A percentile compares a stretch with the other conserved stretches of the same genome.
phyloP scores from a whole-genome alignment of 2,329 filamentous ascomycete genomes.

The Pseudocercospora macadamiae region DNA sequence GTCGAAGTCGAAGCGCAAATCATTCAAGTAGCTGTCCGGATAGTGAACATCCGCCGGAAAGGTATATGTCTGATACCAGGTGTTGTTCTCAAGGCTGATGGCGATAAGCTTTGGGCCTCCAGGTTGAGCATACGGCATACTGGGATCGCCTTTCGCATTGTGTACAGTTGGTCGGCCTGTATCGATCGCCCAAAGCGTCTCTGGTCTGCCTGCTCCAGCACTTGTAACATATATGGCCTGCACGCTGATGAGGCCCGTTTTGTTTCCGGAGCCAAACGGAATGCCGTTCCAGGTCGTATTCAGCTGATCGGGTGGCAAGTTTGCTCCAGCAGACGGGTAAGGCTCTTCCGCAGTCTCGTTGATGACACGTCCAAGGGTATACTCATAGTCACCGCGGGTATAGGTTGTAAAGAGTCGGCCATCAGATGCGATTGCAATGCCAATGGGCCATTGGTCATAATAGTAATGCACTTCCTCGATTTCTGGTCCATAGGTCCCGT shows the following conservation, averaged over 20 bases:
- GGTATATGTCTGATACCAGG: conserved; percentile 46
- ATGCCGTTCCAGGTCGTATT: conserved; percentile 48
- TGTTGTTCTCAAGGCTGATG: conserved; percentile 46
- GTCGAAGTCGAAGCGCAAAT: conserved; percentile 52
- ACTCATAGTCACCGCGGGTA: conserved; percentile 50
- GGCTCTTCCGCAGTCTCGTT: conserved; percentile 52
- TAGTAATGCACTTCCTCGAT: conserved; percentile 55
- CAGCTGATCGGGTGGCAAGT: conserved; percentile 39
- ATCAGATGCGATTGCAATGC: conserved; percentile 47
- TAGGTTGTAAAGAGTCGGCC: conserved; percentile 52
- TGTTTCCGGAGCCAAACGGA: conserved; percentile 50
- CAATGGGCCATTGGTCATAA: conserved; percentile 49
- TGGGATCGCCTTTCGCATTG: conserved; percentile 40
- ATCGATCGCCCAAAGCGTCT: conserved; percentile 52
- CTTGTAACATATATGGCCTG: conserved; percentile 52
- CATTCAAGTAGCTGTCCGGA: conserved; percentile 53
- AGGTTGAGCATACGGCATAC: conserved; percentile 49
- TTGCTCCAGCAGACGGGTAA: conserved; percentile 48
- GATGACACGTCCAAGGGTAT: conserved; percentile 52
- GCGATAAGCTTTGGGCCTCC: conserved; percentile 52
- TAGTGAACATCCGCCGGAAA: conserved; percentile 48
- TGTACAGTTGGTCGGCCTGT: conserved; percentile 50
- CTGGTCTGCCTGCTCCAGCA: conserved; percentile 38
- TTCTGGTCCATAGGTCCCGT: conserved; percentile 51
- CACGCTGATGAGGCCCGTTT: conserved; percentile 46